These are phyloP conservation scores for Gamarada debralockiae DNA, from an alignment of 495 filamentous ascomycete genomes.

Conservation along the genomic window DNA sequence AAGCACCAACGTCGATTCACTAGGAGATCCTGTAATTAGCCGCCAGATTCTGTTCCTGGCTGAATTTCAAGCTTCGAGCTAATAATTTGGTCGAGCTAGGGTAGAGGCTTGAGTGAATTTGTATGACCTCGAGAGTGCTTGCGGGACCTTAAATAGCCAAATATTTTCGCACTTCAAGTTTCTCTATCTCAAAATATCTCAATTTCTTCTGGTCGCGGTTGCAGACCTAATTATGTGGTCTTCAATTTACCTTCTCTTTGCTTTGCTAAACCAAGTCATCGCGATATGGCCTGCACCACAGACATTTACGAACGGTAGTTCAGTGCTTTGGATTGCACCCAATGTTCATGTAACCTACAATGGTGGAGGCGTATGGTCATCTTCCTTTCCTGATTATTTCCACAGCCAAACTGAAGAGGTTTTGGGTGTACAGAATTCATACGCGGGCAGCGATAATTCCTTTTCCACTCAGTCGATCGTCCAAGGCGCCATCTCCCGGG, in stretches of 20 bases:
- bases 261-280: slow-evolving; percentile 5
- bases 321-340: slow-evolving; percentile 51
- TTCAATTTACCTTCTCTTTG: slow-evolving; percentile 5
- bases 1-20: too few species aligned
- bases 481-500: slow-evolving; percentile 41
- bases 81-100: too few species aligned
- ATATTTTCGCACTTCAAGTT: too few species aligned
- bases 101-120: too few species aligned
- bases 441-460: slow-evolving; percentile 20
- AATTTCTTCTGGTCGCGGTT: too few species aligned
- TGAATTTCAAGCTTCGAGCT: too few species aligned
- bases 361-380: slow-evolving; percentile 45
- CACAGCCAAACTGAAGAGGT: slow-evolving; percentile 33
- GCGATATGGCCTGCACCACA: slow-evolving; percentile 61
- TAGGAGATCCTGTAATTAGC: too few species aligned
- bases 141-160: too few species aligned
- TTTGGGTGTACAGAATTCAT: slow-evolving; percentile 37
- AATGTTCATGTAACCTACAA: slow-evolving; percentile 53
- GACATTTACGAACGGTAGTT: slow-evolving; percentile 45
- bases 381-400: slow-evolving; percentile 22
- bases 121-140: too few species aligned
- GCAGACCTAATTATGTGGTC: slow-evolving; percentile 13
- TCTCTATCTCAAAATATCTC: too few species aligned
- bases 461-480: slow-evolving; percentile 45
- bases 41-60: too few species aligned